These are phyloP conservation scores for Panicum hallii DNA, from an alignment of 202 grass and related monocot species.

Conservation along the genomic window DNA sequence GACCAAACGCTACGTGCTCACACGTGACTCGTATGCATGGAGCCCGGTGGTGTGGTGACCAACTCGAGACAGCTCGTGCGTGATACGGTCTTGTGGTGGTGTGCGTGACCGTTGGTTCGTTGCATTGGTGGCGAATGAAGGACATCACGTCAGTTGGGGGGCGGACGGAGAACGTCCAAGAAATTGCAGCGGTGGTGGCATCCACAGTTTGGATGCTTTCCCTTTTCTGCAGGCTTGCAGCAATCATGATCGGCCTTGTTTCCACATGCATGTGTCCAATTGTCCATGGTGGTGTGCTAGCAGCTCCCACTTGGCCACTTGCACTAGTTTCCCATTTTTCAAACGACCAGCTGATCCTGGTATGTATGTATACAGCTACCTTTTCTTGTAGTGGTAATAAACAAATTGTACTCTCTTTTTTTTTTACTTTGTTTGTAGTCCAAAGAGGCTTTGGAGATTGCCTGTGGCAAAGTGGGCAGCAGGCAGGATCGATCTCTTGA, in stretches of 20 bases:
- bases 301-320: too few species aligned
- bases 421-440: neutral
- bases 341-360: neutral
- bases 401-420: neutral
- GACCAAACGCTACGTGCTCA: neutral
- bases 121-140: neutral
- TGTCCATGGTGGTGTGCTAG: neutral
- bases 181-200: too few species aligned
- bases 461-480: constrained; percentile 26
- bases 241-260: too few species aligned
- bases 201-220: too few species aligned
- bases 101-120: neutral
- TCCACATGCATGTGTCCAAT: neutral
- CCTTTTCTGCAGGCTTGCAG: too few species aligned
- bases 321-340: too few species aligned
- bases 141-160: neutral
- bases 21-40: neutral
- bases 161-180: too few species aligned
- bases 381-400: neutral
- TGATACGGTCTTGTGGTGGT: neutral
- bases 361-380: neutral
- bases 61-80: neutral
- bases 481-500: neutral
- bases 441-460: constrained; percentile 3
- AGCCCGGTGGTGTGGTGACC: too few species aligned